Evolutionary conservation across 805 yeast species (phyloP), one percentile per base, ranked within the genome.

Genomic region (Saccharomycopsis microspora): DNA sequence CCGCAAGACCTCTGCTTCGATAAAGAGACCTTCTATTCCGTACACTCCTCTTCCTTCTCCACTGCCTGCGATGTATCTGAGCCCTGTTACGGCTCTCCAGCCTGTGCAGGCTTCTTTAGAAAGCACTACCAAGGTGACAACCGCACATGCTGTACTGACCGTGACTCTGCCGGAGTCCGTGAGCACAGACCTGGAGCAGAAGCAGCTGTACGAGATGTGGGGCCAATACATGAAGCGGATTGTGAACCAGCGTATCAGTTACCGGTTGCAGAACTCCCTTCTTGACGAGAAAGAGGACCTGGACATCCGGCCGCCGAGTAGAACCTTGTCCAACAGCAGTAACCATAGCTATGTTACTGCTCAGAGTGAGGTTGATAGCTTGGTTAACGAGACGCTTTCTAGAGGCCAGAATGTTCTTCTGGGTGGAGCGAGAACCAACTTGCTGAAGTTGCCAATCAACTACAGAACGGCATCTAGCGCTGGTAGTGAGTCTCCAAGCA

Each of bases 211-310:
- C 31, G 52, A 49, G 31, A 43, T 45, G 4, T 51, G 52, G 54
- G 46, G 49, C 19, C 50, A 42, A 33, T 51, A 51, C 39, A 51
- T 51, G 52, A 51, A 43, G 43, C 40, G 40, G 42, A 46, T 51
- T 41, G 42, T 51, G 32, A 46, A 49, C 36, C 39, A 51, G 32
- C 35, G 54, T 36, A 51, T 51, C 43, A 43, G 44, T 38, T 40
- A 51, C 40, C 42, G 52, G 30, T 44, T 51, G 9, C 33, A 43
- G 11, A 41, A 37, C 33, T 39, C 44, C 4, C 46, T 46, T 27
- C 9, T 42, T 2, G 41, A 39, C 11, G 41, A 11, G 9, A n/a
- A 9, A 2, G 30, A 11, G 8, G 41, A 39, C 11, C 19, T 8
- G 9, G 19, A n/a, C 41, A 9, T 27, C 41, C 9, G 9, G 9